Percentiles rank a stretch among this genome's conserved stretches.
Evolutionary conservation across 169 alveolate species (phyloP).

Genomic region (Perkinsus marinus): DNA sequence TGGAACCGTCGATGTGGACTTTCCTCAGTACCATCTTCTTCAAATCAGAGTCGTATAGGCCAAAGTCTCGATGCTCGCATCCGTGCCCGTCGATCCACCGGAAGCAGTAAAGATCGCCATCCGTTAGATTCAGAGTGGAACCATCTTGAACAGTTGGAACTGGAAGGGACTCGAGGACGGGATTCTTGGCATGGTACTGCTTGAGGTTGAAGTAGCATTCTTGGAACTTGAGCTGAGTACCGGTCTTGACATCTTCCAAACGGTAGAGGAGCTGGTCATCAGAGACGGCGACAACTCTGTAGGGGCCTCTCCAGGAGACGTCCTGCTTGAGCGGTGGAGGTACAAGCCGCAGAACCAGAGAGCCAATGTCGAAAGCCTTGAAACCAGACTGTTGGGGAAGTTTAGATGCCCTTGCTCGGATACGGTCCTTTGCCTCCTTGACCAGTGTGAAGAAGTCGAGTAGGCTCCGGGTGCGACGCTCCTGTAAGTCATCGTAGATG

Average conservation of each 20-base stretch:
- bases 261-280: background rate
- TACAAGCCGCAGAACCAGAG: background rate
- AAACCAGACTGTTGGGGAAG: background rate
- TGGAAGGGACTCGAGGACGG: background rate
- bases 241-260: background rate
- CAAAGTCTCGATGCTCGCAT: background rate
- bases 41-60: background rate
- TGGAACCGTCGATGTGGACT: background rate
- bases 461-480: background rate
- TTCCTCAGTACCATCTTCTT: background rate
- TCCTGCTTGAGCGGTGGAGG: background rate
- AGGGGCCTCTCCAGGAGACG: background rate
- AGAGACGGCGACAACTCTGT: background rate
- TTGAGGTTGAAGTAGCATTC: background rate
- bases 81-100: background rate
- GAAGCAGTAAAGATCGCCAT: background rate
- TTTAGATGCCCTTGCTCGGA: background rate
- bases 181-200: background rate
- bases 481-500: background rate
- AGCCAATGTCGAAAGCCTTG: background rate
- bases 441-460: background rate
- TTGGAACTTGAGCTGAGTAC: background rate
- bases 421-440: background rate
- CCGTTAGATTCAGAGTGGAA: background rate
- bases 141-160: background rate